These are phyloP conservation scores for Colletotrichum graminicola DNA, from an alignment of 2,329 filamentous ascomycete species.

Conservation along the genomic window DNA sequence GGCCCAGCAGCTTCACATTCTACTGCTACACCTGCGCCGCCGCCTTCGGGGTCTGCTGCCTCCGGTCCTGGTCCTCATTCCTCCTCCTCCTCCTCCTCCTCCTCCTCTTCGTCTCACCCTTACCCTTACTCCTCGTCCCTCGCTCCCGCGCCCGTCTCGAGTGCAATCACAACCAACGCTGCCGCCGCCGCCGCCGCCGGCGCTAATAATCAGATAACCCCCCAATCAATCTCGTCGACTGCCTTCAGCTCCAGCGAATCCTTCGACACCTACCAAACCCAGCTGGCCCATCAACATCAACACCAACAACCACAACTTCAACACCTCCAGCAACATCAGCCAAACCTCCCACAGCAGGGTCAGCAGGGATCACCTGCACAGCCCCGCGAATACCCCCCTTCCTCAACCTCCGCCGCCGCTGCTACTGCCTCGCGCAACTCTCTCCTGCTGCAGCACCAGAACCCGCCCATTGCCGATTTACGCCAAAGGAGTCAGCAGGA, in stretches of 20 bases:
- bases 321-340: conserved; percentile 49
- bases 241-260: conserved; percentile 62
- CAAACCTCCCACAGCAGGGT: conserved; percentile 46
- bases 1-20: conserved; percentile 42
- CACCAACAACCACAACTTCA: conserved; percentile 45
- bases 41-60: conserved; percentile 30
- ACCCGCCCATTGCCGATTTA: conserved; percentile 49
- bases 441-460: conserved; percentile 41
- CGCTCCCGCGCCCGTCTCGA: conserved; percentile 35
- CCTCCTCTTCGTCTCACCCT: conserved; percentile 9
- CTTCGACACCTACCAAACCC: conserved; percentile 52
- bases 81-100: conserved; percentile 27
- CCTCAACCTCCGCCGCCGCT: conserved; percentile 47
- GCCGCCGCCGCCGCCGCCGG: conserved; percentile 43
- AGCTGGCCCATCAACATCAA: conserved; percentile 46
- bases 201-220: conserved; percentile 48
- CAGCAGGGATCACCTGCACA: conserved; percentile 48
- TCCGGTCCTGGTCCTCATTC: conserved; percentile 39
- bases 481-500: conserved; percentile 56
- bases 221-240: conserved; percentile 62
- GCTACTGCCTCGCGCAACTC: conserved; percentile 51
- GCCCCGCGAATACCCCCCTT: conserved; percentile 47
- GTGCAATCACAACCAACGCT: conserved; percentile 44
- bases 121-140: conserved; percentile 21
- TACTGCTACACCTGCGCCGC: conserved; percentile 30